Evolutionary conservation across 257 asterid genomes (phyloP), one percentile per base, ranked within the genome.

Genomic region (Galeopsis tetrahit): DNA sequence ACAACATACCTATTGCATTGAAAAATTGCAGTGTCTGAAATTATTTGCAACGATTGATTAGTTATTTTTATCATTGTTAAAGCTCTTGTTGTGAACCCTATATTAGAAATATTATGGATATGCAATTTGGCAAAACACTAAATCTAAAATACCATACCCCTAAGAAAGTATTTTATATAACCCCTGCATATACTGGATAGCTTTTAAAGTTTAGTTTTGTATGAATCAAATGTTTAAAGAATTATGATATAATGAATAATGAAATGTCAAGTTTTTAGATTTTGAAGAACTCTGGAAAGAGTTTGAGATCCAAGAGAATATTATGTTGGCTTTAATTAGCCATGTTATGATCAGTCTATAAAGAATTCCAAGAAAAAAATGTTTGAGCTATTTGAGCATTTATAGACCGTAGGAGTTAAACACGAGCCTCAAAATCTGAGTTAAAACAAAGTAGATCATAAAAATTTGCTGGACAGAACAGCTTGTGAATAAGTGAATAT

Each of bases 201-300:
- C 17, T 70, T 10, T 59, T 32, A 59, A 43, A 40, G 38, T 43
- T 70, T n/a, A 43, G 49, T 32, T 52, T n/a, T 70, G 7, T 33
- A 42, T 38, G 35, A 70, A 58, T n/a, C n/a, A 57, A 28, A 48
- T 69, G 28, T 56, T 53, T 40, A 7, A 63, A 40, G 65, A 69
- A 21, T 10, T 14, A 36, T 68, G 52, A 17, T 44, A 51, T 49
- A 52, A 52, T 33, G 51, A 67, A 68, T 51, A 67, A 17, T 14
- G 34, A 51, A 14, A 4, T 32, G 17, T 68, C 31, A 38, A 63
- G 44, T 39, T 53, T 36, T 35, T 39, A 35, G 63, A 52, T 35
- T 39, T 33, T 53, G 39, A 52, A 48, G 60, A 48, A 5, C n/a
- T 33, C 38, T 32, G 4, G 63, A 59, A 32, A 66, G 40, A 9